Conservation (phyloP, 1,284 basidiomycete species). For the Pseudozyma thailandica region DNA sequence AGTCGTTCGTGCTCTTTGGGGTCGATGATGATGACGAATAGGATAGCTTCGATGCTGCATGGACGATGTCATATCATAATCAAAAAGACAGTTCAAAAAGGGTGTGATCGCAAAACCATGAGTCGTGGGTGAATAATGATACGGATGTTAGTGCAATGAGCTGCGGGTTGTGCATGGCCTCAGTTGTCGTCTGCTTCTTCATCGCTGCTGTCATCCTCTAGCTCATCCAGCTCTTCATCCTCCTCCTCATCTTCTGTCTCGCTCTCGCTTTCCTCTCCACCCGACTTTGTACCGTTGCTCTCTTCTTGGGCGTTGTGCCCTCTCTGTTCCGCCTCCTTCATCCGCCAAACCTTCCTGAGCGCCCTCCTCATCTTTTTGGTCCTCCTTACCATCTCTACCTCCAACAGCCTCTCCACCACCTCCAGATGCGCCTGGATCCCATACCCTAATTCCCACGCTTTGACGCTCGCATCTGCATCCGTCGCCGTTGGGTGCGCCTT, state of each 20-base stretch:
- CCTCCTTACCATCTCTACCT: conserved; percentile 7
- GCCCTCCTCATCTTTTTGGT: conserved; percentile 9
- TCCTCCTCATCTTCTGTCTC: conserved; percentile 5
- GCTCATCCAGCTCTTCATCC: neutral
- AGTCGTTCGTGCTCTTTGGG: conserved; percentile 46
- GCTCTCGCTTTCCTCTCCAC: neutral
- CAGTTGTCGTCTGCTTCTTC: neutral
- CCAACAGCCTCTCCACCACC: conserved; percentile 30
- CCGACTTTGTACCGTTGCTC: neutral
- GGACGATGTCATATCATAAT: neutral
- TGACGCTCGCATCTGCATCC: conserved; percentile 5
- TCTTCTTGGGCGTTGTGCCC: neutral
- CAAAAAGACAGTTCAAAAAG: neutral
- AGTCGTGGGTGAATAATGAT: no score
- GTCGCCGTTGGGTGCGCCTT: conserved; percentile 6
- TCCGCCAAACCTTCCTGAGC: conserved; percentile 7
- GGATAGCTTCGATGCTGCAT: neutral
- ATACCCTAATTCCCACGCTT: conserved; percentile 19
- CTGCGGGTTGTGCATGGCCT: no score
- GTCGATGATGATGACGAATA: conserved; percentile 43
- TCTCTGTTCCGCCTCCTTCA: neutral
- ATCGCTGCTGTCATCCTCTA: neutral
- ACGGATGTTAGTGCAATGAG: neutral
- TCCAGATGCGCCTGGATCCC: conserved; percentile 40
- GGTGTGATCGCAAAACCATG: neutral